Evolutionary conservation across 345 rosid genomes (phyloP).

Genomic region (Bruguiera parviflora): DNA sequence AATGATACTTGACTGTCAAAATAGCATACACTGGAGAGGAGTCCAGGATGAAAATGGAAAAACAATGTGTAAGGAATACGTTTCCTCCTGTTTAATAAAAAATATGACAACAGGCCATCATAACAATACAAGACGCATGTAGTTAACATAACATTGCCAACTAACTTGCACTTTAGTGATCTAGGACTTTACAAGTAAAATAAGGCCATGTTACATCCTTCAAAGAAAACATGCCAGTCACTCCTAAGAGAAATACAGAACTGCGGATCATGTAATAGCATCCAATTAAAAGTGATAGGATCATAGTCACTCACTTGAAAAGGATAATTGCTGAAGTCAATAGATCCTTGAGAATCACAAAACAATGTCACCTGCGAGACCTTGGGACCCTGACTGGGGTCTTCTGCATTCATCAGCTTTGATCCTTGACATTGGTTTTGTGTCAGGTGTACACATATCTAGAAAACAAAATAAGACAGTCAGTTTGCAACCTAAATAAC

Average conservation of each 20-base stretch:
- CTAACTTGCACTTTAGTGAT: neutral
- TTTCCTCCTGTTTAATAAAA: neutral
- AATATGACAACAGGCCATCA: neutral
- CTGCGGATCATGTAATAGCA: neutral
- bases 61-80: neutral
- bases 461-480: constrained; percentile 21
- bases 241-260: neutral
- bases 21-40: neutral
- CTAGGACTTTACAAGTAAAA: neutral
- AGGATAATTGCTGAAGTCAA: constrained; percentile 84
- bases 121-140: neutral
- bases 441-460: constrained; percentile 67
- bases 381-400: constrained; percentile 49
- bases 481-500: constrained; percentile 18
- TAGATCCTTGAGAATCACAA: constrained; percentile 76
- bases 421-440: constrained; percentile 69
- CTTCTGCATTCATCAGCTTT: constrained; percentile 45
- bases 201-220: neutral
- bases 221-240: neutral
- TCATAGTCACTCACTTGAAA: constrained; percentile 55
- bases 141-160: neutral
- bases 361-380: constrained; percentile 86
- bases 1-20: too few relatives aligned
- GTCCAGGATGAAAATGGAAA: neutral
- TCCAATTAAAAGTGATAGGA: neutral